These are phyloP conservation scores for Epichloe bromicola DNA, from an alignment of 2,329 filamentous ascomycete genomes.

Conservation along the genomic window DNA sequence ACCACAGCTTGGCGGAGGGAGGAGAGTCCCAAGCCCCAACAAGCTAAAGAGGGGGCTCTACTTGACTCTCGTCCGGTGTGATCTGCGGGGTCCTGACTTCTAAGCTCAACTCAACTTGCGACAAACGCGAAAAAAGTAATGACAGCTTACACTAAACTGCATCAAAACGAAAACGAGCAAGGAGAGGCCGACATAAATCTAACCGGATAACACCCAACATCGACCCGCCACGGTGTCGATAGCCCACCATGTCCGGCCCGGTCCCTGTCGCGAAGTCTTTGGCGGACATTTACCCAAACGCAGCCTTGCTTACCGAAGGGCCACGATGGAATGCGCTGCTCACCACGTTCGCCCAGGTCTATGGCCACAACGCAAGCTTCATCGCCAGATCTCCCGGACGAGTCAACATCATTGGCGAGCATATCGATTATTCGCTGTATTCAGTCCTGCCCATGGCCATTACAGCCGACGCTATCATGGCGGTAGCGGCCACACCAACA, in stretches of 20 bases:
- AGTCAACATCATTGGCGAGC: constrained; percentile 97
- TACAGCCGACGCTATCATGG: constrained; percentile 79
- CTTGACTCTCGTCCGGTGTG: too few relatives aligned
- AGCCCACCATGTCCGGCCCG: constrained; percentile 31
- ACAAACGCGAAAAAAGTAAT: background rate
- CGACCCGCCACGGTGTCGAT: background rate
- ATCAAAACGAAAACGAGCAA: background rate
- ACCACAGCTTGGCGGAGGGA: too few relatives aligned
- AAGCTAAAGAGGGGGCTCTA: too few relatives aligned
- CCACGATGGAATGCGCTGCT: constrained; percentile 66
- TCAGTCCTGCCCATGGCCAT: constrained; percentile 93
- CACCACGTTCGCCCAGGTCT: constrained; percentile 54
- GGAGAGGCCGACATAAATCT: too few relatives aligned
- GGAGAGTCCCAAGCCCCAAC: too few relatives aligned
- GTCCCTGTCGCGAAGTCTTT: constrained; percentile 68
- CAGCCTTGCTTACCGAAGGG: constrained; percentile 53
- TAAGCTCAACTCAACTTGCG: background rate
- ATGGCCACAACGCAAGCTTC: constrained; percentile 62
- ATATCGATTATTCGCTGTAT: constrained; percentile 98
- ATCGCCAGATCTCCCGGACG: constrained; percentile 82
- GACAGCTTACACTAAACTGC: background rate
- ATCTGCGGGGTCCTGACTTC: background rate
- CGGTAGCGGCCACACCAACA: constrained; percentile 47
- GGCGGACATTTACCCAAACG: constrained; percentile 69
- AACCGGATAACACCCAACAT: background rate